Percentiles rank a stretch among this genome's conserved stretches.
Evolutionary conservation across 768 basidiomycete genomes (phyloP).

Genomic region (Tylopilus subfusipes): DNA sequence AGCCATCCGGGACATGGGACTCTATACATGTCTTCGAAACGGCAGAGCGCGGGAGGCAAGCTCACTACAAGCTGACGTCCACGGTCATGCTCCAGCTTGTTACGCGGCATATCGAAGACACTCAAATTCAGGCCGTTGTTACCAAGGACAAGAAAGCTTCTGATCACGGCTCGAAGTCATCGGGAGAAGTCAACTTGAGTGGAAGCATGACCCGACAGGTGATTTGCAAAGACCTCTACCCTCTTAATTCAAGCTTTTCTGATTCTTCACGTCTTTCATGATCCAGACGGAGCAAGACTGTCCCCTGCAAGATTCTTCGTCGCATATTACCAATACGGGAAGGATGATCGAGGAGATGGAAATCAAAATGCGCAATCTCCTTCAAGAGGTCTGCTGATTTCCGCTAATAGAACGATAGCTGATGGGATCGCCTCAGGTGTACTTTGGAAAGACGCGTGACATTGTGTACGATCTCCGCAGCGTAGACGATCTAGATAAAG

Average conservation of each 20-base stretch:
- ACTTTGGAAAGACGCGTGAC: conserved; percentile 96
- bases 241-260: conserved; percentile 9
- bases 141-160: conserved; percentile 35
- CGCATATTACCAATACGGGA: conserved; percentile 93
- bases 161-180: conserved; percentile 51
- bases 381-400: conserved; percentile 65
- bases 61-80: conserved; percentile 96
- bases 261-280: conserved; percentile 7
- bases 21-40: conserved; percentile 98
- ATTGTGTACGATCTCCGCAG: conserved; percentile 90
- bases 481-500: conserved; percentile 79
- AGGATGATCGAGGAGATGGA: conserved; percentile 98
- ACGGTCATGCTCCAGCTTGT: conserved; percentile 94
- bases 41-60: conserved; percentile 84
- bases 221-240: conserved; percentile 25
- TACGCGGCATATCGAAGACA: conserved; percentile 42
- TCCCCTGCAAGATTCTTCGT: conserved; percentile 71
- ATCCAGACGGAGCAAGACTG: conserved; percentile 83
- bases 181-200: conserved; percentile 80
- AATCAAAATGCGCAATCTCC: conserved; percentile 94
- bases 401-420: conserved; percentile 2
- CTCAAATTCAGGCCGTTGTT: conserved; percentile 10
- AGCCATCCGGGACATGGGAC: conserved; percentile 91
- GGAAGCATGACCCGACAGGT: conserved; percentile 99
- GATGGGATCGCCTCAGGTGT: conserved; percentile 52